These are phyloP conservation scores for Leccinum aurantiacum DNA, from an alignment of 768 basidiomycete species.

Conservation along the genomic window DNA sequence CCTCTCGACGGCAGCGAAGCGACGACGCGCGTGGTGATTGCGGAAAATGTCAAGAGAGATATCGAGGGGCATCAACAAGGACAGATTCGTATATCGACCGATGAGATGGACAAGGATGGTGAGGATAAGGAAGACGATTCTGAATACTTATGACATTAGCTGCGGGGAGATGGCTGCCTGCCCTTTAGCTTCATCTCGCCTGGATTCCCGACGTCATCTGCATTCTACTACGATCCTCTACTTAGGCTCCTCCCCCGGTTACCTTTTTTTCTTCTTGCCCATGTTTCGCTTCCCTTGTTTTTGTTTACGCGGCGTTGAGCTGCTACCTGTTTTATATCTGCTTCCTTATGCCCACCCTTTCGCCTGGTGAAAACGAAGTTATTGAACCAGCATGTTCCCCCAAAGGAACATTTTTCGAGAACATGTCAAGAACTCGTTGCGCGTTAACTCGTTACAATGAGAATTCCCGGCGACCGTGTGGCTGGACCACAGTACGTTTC, in stretches of 20 bases:
- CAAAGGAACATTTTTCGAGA: too few species aligned
- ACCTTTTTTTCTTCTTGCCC: not conserved
- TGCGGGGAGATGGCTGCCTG: not conserved
- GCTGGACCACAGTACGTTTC: too few species aligned
- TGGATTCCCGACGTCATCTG: not conserved
- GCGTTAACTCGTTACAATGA: too few species aligned
- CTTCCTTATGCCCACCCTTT: too few species aligned
- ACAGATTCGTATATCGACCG: constrained; percentile 33
- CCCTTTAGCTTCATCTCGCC: not conserved
- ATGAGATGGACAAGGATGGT: constrained; percentile 35
- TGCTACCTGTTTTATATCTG: not conserved
- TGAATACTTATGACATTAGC: constrained; percentile 26
- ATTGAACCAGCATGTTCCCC: too few species aligned
- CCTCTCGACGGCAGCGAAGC: constrained; percentile 1
- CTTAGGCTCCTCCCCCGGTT: too few species aligned
- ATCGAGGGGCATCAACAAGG: constrained; percentile 19
- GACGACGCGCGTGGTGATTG: constrained; percentile 42
- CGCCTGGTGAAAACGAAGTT: not conserved
- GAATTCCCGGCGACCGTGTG: too few species aligned
- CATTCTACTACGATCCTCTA: too few species aligned
- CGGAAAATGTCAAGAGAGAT: constrained; percentile 12
- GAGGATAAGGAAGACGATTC: constrained; percentile 34
- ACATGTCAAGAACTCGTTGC: too few species aligned
- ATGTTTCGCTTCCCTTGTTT: not conserved
- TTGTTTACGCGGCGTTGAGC: constrained; percentile 12